Conservation (phyloP, 768 basidiomycete genomes). For the Dacryopinax spathularia region DNA sequence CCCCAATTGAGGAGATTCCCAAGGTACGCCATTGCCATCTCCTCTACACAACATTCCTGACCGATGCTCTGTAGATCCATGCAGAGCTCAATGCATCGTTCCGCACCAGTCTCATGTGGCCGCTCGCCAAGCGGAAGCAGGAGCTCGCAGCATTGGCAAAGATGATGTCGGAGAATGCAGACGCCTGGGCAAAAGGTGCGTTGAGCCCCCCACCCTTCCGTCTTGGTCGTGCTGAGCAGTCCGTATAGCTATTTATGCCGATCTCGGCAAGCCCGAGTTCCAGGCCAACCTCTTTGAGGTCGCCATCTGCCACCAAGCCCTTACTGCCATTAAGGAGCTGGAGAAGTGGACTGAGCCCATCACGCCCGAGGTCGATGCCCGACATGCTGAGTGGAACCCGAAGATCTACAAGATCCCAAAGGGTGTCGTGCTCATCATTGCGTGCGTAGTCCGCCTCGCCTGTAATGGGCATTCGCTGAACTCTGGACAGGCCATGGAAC, state of each 20-base stretch:
- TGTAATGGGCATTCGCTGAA: background rate
- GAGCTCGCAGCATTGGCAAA: conserved; percentile 19
- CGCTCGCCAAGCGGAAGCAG: conserved; percentile 17
- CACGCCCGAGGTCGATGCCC: conserved; percentile 9
- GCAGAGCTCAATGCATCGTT: conserved; percentile 13
- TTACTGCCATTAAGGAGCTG: conserved; percentile 15
- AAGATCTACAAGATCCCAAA: conserved; percentile 17
- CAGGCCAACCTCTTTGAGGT: conserved; percentile 16
- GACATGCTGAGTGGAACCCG: conserved; percentile 15
- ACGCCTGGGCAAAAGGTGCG: conserved; percentile 10
- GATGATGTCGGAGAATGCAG: conserved; percentile 18
- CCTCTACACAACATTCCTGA: background rate
- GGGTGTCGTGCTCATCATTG: conserved; percentile 17
- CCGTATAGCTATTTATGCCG: conserved; percentile 14
- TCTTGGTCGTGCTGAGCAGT: too few relatives aligned
- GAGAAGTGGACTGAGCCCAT: conserved; percentile 18
- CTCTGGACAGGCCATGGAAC: conserved; percentile 4
- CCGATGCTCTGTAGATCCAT: conserved; percentile 8
- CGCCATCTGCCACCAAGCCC: conserved; percentile 10
- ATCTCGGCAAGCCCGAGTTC: conserved; percentile 16
- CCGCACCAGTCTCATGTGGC: conserved; percentile 15
- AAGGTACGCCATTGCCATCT: background rate
- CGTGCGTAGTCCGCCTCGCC: background rate
- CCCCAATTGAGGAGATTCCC: background rate
- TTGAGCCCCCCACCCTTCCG: too few relatives aligned